A percentile compares a stretch with the other conserved stretches of the same genome.
Conservation (phyloP, 2,329 filamentous ascomycete species). For the Beauveria pseudobassiana region DNA sequence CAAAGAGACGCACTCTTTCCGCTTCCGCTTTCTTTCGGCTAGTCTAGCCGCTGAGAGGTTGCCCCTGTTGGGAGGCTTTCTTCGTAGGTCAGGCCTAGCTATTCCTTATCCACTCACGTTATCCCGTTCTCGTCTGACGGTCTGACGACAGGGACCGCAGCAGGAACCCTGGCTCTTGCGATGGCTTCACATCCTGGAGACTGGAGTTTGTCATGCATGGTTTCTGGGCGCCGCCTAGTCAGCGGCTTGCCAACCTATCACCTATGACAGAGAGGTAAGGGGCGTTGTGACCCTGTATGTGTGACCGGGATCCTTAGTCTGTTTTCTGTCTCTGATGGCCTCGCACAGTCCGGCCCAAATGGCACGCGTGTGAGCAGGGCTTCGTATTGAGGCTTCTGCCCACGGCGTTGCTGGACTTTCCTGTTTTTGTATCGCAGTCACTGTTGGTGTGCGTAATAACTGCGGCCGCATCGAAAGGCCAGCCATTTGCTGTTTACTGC, state of each 20-base stretch:
- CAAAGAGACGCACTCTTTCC: too few relatives aligned
- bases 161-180: not conserved
- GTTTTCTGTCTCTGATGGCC: not conserved
- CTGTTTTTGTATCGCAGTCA: not conserved
- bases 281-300: not conserved
- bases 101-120: not conserved
- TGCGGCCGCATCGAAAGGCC: not conserved
- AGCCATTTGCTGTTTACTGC: not conserved
- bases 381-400: not conserved
- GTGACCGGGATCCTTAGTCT: constrained; percentile 3
- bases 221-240: not conserved
- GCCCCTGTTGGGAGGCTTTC: not conserved
- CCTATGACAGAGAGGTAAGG: not conserved
- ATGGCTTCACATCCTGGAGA: constrained; percentile 6
- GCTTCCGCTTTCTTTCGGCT: too few relatives aligned
- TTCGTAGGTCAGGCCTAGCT: not conserved
- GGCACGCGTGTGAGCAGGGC: not conserved
- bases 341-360: not conserved
- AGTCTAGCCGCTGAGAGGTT: too few relatives aligned
- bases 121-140: not conserved
- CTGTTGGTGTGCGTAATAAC: not conserved
- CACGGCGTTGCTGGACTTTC: not conserved
- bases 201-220: not conserved
- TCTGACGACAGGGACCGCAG: not conserved
- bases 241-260: not conserved